These are phyloP conservation scores for Fusarium sp. DNA, from an alignment of 2,329 filamentous ascomycete species.

Conservation along the genomic window DNA sequence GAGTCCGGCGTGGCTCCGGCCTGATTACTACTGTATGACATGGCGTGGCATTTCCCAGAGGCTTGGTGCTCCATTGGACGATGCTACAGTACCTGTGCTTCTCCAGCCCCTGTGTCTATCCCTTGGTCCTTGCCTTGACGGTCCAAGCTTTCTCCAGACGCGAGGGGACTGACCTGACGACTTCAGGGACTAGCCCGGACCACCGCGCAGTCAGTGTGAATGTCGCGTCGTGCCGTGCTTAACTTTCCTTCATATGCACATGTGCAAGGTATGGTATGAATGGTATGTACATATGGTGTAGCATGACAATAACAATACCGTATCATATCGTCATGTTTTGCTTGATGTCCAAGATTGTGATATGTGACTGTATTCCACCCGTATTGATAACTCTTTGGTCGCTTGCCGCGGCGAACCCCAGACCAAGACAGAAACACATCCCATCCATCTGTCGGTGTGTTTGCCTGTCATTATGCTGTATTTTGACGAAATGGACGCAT, in stretches of 20 bases:
- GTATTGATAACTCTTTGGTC: conserved; percentile 13
- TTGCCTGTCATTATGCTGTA: conserved; percentile 27
- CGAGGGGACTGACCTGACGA: conserved; percentile 20
- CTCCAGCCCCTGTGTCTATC: conserved; percentile 30
- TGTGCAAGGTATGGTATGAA: not conserved
- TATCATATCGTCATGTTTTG: conserved; percentile 27
- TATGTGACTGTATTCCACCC: conserved; percentile 24
- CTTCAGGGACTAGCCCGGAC: conserved; percentile 22
- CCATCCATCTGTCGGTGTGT: conserved; percentile 27
- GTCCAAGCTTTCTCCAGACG: conserved; percentile 39
- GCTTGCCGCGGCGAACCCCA: conserved; percentile 33
- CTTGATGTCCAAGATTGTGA: conserved; percentile 31
- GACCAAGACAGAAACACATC: conserved; percentile 30
- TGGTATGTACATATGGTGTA: not conserved
- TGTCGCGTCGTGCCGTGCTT: conserved; percentile 38
- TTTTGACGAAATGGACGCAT: conserved; percentile 23
- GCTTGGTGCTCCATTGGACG: conserved; percentile 25
- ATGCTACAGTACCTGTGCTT: conserved; percentile 1
- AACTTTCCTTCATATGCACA: conserved; percentile 9
- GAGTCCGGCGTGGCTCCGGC: conserved; percentile 29
- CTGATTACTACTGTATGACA: conserved; percentile 5
- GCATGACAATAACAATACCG: not conserved
- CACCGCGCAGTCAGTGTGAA: conserved; percentile 33
- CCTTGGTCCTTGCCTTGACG: conserved; percentile 30
- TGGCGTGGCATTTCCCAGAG: conserved; percentile 29